Conservation (phyloP, 306 rosid genomes). For the Prosopis cineraria region DNA sequence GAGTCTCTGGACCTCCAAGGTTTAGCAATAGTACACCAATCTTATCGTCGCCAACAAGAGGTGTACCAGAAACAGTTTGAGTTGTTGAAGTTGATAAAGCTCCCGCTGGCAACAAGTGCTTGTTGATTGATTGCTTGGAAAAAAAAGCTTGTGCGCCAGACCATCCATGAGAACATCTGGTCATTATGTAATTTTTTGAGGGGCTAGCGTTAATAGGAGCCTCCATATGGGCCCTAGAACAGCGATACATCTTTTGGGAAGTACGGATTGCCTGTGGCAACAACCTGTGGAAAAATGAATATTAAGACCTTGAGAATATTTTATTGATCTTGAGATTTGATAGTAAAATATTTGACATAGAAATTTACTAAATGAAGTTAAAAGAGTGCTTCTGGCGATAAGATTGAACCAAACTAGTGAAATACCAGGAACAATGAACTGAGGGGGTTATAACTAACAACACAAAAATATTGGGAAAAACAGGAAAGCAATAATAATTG, state of each 20-base stretch:
- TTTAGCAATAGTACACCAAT: constrained; percentile 87
- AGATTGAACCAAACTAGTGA: neutral
- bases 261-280: constrained; percentile 53
- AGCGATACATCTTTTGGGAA: constrained; percentile 55
- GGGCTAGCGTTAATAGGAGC: constrained; percentile 42
- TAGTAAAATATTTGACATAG: constrained; percentile 3
- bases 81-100: constrained; percentile 64
- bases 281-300: constrained; percentile 41
- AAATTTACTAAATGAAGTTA: constrained; percentile 2
- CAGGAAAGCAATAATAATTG: constrained; percentile 5
- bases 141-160: constrained; percentile 52
- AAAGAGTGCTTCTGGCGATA: constrained; percentile 14
- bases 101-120: constrained; percentile 57
- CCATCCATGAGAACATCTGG: constrained; percentile 51
- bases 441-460: constrained; percentile 1
- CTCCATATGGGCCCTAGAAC: constrained; percentile 51
- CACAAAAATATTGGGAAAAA: constrained; percentile 17
- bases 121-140: constrained; percentile 53
- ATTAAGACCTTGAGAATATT: constrained; percentile 23
- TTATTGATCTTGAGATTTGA: constrained; percentile 16
- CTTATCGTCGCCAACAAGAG: constrained; percentile 67
- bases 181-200: constrained; percentile 39
- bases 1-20: constrained; percentile 98
- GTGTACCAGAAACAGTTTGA: constrained; percentile 48
- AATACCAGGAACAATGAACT: constrained; percentile 19